Conservation (phyloP, 1,139 yeast species). For the Wickerhamiella infanticola region DNA sequence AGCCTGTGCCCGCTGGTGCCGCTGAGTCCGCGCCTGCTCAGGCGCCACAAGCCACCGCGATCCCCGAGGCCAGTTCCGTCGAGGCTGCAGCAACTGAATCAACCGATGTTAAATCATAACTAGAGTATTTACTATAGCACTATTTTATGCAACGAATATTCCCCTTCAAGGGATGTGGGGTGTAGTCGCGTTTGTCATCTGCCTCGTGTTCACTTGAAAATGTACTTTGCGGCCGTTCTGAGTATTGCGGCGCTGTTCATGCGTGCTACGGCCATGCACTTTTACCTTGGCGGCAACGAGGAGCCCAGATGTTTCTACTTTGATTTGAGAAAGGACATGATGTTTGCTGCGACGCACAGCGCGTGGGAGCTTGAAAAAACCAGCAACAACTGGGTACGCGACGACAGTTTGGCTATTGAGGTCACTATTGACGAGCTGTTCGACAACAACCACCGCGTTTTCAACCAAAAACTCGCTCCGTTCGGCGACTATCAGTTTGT, state of each 20-base stretch:
- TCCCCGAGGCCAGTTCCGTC: too few relatives aligned
- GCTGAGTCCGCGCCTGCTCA: not conserved
- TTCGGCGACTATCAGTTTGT: conserved; percentile 53
- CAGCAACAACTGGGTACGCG: conserved; percentile 31
- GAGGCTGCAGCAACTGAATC: too few relatives aligned
- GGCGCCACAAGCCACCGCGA: not conserved
- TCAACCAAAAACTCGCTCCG: conserved; percentile 44
- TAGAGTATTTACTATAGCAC: too few relatives aligned
- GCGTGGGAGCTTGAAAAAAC: conserved; percentile 40
- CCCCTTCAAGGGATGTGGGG: too few relatives aligned
- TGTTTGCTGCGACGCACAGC: conserved; percentile 44
- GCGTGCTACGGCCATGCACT: conserved; percentile 28
- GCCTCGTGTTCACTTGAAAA: not conserved
- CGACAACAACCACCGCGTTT: conserved; percentile 52
- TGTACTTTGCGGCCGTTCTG: conserved; percentile 1
- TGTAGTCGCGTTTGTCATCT: not conserved
- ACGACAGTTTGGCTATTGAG: conserved; percentile 32
- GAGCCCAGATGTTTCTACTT: conserved; percentile 47
- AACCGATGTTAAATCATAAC: too few relatives aligned
- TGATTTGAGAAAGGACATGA: conserved; percentile 43
- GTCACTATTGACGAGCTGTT: conserved; percentile 49
- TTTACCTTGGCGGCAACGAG: conserved; percentile 42
- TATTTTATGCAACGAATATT: too few relatives aligned
- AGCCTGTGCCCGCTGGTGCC: not conserved
- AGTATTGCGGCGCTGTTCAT: conserved; percentile 12